phyloP scores from a whole-genome alignment of 2,329 filamentous ascomycete species.

The Penicillium sp. region DNA sequence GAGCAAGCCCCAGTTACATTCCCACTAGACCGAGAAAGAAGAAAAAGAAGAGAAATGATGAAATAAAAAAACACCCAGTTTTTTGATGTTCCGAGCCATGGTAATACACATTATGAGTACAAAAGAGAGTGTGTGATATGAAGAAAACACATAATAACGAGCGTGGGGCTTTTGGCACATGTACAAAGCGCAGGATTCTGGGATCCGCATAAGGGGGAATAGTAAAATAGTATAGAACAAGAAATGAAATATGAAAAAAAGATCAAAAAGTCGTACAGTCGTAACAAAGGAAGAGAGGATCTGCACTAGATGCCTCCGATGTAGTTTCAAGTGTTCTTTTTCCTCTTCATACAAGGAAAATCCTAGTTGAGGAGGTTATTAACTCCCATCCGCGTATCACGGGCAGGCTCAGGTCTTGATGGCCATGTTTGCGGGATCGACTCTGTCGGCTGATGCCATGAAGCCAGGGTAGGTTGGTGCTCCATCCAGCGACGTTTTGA shows the following conservation, averaged over 20 bases:
- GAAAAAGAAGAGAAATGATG: neutral
- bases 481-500: slow-evolving; percentile 36
- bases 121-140: slow-evolving; percentile 19
- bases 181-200: slow-evolving; percentile 19
- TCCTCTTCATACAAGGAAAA: neutral
- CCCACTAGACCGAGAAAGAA: neutral
- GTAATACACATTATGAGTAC: slow-evolving; percentile 33
- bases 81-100: slow-evolving; percentile 24
- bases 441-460: slow-evolving; percentile 34
- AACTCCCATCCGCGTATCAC: slow-evolving; percentile 47
- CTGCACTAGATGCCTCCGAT: slow-evolving; percentile 3
- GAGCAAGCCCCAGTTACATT: neutral
- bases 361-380: slow-evolving; percentile 43
- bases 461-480: slow-evolving; percentile 28
- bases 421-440: slow-evolving; percentile 31
- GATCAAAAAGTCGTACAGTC: slow-evolving; percentile 28
- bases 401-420: slow-evolving; percentile 27
- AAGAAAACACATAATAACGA: slow-evolving; percentile 13
- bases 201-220: slow-evolving; percentile 18
- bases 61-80: slow-evolving; percentile 11
- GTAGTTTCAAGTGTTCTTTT: neutral
- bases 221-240: slow-evolving; percentile 17
- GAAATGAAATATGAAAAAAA: slow-evolving; percentile 13
- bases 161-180: slow-evolving; percentile 24
- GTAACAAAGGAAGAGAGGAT: slow-evolving; percentile 19